Conservation (phyloP, 2,329 filamentous ascomycete species). For the Talaromyces sp. region DNA sequence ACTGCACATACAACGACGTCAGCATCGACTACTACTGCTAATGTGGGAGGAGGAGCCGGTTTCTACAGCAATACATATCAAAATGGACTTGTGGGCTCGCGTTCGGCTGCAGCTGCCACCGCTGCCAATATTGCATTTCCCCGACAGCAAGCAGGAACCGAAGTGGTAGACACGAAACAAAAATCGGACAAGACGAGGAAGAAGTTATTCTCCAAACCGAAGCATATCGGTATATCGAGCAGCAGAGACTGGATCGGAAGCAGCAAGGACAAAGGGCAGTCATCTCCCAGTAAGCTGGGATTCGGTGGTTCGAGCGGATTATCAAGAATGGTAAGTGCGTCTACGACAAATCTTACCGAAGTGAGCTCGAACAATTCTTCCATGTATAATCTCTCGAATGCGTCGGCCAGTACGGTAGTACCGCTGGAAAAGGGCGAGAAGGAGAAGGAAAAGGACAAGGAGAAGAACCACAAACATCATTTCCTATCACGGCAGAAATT, state of each 20-base stretch:
- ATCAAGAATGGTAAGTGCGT: slow-evolving; percentile 58
- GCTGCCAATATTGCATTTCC: slow-evolving; percentile 65
- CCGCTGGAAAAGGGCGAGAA: slow-evolving; percentile 47
- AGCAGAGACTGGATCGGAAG: slow-evolving; percentile 50
- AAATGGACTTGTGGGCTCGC: slow-evolving; percentile 53
- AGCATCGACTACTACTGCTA: background rate
- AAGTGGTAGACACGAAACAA: slow-evolving; percentile 43
- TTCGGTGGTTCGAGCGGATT: slow-evolving; percentile 53
- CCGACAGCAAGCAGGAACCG: slow-evolving; percentile 37
- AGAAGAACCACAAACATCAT: slow-evolving; percentile 57
- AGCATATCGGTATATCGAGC: slow-evolving; percentile 62
- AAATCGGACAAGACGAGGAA: slow-evolving; percentile 64
- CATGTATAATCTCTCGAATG: slow-evolving; percentile 61
- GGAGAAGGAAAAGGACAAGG: slow-evolving; percentile 44
- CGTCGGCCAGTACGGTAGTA: slow-evolving; percentile 61
- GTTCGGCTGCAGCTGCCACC: slow-evolving; percentile 57
- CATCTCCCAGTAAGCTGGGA: slow-evolving; percentile 59
- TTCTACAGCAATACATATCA: slow-evolving; percentile 42
- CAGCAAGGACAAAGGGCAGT: slow-evolving; percentile 51
- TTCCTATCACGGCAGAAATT: slow-evolving; percentile 66
- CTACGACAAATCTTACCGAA: slow-evolving; percentile 60
- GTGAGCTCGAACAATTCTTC: slow-evolving; percentile 56
- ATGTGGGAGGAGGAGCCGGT: slow-evolving; percentile 18
- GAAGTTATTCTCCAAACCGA: slow-evolving; percentile 68
- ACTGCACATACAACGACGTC: slow-evolving; percentile 28